Evolutionary conservation across 2,329 filamentous ascomycete genomes (phyloP), one percentile per base, ranked within the genome.

Genomic region (Mycosphaerella sp.): DNA sequence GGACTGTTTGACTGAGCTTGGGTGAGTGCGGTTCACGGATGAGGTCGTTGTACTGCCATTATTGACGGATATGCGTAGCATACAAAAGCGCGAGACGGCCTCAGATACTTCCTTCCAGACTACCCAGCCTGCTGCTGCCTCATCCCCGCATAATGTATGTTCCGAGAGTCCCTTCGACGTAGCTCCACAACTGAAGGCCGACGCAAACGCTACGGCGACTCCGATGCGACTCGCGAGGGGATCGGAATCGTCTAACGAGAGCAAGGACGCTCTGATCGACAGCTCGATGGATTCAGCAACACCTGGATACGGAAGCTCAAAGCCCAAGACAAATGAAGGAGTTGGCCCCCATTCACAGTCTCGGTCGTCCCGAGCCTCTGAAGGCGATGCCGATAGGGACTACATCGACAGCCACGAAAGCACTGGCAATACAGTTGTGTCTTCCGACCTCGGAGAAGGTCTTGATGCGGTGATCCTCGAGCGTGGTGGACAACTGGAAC

Each of bases 391-490:
- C 17, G 34, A 38, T 7, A 38, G 34, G 10, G 8, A 38, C 8
- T 38, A 38, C 34, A 4, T 14, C 42, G 51, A 55, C 34, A 48
- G 32, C 31, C 17, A 29, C 29, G n/a, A 38, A 29, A 50, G 40
- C 38, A 38, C 26, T 10, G 39, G 36, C 39, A 36, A 43, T 7
- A 42, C 43, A 10, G 42, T 62, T 6, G 42, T 58, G 34, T 52
- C 57, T n/a, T 55, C 58, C 31, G 70, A 74, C 42, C 60, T 74
- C 5, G 68, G 67, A 6, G 55, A 67, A 6, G 64, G 70, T 45
- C 70, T 75, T 38, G 72, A 75, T 50, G 64, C 65, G 6, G 70
- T 74, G 23, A 68, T 75, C 12, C 60, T 70, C 32, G 73, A 74
- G 55, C 72, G 74, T 52, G 59, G 67, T 2, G 69, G 63, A 11